Evolutionary conservation across 225 moss, liverwort and hornwort species (phyloP).

Genomic region (Pseudisothecium myosuroides): DNA sequence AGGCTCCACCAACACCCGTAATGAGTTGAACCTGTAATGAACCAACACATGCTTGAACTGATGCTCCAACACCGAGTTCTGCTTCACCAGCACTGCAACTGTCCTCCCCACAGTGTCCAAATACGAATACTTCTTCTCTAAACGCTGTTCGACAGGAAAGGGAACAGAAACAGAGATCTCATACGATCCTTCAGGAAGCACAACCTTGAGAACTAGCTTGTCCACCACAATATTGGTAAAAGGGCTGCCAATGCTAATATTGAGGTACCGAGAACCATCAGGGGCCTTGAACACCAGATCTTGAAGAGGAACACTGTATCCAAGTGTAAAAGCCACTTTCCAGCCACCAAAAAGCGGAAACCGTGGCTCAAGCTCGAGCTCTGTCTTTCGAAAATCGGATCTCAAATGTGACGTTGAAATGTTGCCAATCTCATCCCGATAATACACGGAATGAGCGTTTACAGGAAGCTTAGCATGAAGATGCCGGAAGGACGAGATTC

Average conservation of each 20-base stretch:
- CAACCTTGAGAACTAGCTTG: conserved; percentile 64
- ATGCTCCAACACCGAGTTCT: conserved; percentile 75
- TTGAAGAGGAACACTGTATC: conserved; percentile 77
- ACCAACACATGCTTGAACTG: conserved; percentile 75
- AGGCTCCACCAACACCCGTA: conserved; percentile 78
- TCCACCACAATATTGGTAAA: conserved; percentile 67
- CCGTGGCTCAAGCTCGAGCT: conserved; percentile 82
- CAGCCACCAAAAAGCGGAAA: conserved; percentile 93
- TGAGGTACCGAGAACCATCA: conserved; percentile 72
- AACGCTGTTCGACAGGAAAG: conserved; percentile 41
- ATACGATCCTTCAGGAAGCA: conserved; percentile 73
- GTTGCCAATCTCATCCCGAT: conserved; percentile 95
- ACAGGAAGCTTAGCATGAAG: conserved; percentile 66
- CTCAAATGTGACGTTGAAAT: conserved; percentile 89
- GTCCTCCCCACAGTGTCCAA: conserved; percentile 84
- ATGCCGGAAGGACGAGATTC: conserved; percentile 61
- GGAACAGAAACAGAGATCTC: conserved; percentile 40
- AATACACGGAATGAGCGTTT: conserved; percentile 82
- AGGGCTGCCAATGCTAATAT: conserved; percentile 68
- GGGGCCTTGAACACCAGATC: conserved; percentile 63
- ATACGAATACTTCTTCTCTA: conserved; percentile 75
- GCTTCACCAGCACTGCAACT: conserved; percentile 56
- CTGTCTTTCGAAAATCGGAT: conserved; percentile 57
- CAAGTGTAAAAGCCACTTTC: conserved; percentile 80
- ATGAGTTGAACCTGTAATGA: conserved; percentile 63